phyloP scores from a whole-genome alignment of 306 rosid genomes.

The Medicago ruthenica region DNA sequence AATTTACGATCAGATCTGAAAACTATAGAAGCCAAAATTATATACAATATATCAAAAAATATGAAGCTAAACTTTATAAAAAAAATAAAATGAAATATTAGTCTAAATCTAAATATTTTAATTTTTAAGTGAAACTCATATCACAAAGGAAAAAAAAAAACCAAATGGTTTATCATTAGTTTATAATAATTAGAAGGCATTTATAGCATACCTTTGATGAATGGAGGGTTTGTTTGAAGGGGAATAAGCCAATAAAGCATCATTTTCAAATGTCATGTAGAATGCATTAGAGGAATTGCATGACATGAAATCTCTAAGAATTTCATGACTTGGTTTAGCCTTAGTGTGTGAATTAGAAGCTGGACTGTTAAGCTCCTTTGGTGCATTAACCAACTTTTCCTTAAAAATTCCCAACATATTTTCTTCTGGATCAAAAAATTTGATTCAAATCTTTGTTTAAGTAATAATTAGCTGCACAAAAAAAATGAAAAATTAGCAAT shows the following conservation, averaged over 20 bases:
- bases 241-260: conserved; percentile 62
- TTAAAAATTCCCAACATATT: conserved; percentile 88
- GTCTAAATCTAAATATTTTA: background rate
- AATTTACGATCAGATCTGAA: no score
- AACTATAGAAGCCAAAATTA: no score
- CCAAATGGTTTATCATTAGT: no score
- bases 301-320: conserved; percentile 62
- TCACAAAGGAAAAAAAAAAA: no score
- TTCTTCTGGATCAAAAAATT: background rate
- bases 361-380: conserved; percentile 89
- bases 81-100: no score
- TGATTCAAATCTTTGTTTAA: background rate
- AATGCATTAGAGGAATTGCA: conserved; percentile 54
- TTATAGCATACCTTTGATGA: conserved; percentile 55
- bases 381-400: conserved; percentile 75
- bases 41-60: no score
- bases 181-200: background rate
- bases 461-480: conserved; percentile 40
- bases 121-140: background rate
- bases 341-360: conserved; percentile 54
- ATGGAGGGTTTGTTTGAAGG: conserved; percentile 46
- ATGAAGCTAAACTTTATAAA: no score
- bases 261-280: conserved; percentile 61
- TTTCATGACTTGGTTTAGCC: conserved; percentile 62
- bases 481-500: conserved; percentile 12